Base-by-base conservation (phyloP, 2,329 filamentous ascomycete species). In the Paramyrothecium sp. region DNA sequence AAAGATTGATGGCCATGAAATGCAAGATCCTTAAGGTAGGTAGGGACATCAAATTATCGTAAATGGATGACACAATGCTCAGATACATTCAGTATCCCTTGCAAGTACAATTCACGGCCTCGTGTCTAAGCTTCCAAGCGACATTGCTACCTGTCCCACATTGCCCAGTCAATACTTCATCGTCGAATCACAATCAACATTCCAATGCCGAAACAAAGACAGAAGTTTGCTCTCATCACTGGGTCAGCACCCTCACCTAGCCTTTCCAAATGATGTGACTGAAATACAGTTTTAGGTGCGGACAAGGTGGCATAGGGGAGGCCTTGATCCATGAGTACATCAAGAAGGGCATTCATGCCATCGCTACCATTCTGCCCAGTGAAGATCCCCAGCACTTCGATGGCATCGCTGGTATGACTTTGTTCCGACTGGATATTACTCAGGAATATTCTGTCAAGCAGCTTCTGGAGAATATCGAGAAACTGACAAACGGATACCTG, bases 391-490 rank as follows among this genome's bases (percentile, higher is more conserved):
- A 22, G 8, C 51, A 53, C 20, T 22, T 53, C 10, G 33, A n/a
- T 12, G 38, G 38, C 5, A 16, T 19, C 4, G 23, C 26, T 11
- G 26, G n/a, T 4, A 41, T 41, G 17, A 34, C 17, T 2, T 16
- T 34, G 10, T 38, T 60, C 13, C 21, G 54, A 5, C 19, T 58
- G 20, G 58, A 63, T n/a, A 53, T 63, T 17, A 58, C 56, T 16
- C 48, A 44, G n/a, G 60, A 60, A 41, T 51, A 56, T 19, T 59
- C 58, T 3, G 55, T 63, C 33, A n/a, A 19, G 17, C 23, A 34
- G 20, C 30, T 53, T 16, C 16, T 19, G 12, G 10, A 34, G 3
- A 19, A 38, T 11, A 19, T 53, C 17, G 3, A 12, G 10, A 11
- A 53, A 17, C 5, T 41, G 11, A n/a, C 26, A 4, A 3, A 10